Conservation (phyloP, 2,329 filamentous ascomycete species). For the Ophiostoma fasciatum region DNA sequence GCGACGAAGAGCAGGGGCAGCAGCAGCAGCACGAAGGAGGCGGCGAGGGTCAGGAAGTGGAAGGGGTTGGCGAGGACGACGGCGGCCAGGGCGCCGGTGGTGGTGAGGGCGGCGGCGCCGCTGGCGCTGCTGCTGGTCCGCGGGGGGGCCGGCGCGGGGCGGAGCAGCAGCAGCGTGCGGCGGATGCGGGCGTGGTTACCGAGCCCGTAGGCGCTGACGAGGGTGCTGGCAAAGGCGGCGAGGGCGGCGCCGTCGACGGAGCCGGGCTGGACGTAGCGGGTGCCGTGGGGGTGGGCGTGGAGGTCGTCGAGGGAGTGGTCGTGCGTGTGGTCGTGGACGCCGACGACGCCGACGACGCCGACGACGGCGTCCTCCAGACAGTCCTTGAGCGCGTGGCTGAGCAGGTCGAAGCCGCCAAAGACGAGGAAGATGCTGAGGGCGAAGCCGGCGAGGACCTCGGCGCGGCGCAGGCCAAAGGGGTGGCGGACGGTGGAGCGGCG, state of each 20-base stretch:
- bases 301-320: constrained; percentile 33
- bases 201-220: constrained; percentile 74
- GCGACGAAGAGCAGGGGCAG: constrained; percentile 66
- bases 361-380: constrained; percentile 47
- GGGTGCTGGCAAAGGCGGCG: constrained; percentile 66
- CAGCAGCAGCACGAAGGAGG: constrained; percentile 59
- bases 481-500: constrained; percentile 82
- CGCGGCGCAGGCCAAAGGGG: constrained; percentile 82
- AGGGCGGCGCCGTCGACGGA: constrained; percentile 69
- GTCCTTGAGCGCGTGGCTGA: constrained; percentile 88
- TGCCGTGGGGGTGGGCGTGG: constrained; percentile 6
- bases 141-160: constrained; percentile 2
- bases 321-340: constrained; percentile 43
- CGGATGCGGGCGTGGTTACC: constrained; percentile 88
- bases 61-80: constrained; percentile 79
- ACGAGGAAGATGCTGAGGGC: constrained; percentile 90
- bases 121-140: background rate
- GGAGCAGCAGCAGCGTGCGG: constrained; percentile 50
- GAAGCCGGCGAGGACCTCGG: constrained; percentile 88
- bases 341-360: constrained; percentile 21
- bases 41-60: constrained; percentile 84
- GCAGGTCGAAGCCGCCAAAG: constrained; percentile 94
- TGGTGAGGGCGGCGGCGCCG: constrained; percentile 38
- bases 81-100: constrained; percentile 42
- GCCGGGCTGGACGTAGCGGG: constrained; percentile 46